Base-by-base conservation (phyloP, 306 rosid species). In the Astragalus glycyphyllos region DNA sequence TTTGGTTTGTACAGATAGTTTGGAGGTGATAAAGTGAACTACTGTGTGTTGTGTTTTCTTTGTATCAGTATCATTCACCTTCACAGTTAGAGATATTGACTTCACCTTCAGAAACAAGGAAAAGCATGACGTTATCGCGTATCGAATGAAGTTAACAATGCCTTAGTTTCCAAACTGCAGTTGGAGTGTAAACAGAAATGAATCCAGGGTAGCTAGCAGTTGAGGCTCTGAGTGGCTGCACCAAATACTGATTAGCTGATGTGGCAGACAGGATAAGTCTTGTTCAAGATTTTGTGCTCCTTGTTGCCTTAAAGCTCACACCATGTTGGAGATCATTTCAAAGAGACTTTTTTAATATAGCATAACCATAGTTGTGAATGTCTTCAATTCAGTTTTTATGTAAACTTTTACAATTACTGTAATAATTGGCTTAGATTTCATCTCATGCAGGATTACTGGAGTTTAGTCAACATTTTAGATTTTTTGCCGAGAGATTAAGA, bases 1-100 rank as follows among this genome's bases (percentile, higher is more conserved):
- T 44, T 69, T 56, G 79, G 78, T 77, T 65, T 83, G 83, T 83
- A 79, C 66, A 83, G 81, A 72, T 72, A 74, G 78, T 74, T 61
- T 50, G 31, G 58, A 41, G 58, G 77, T 73, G 78, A 57, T 58
- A 62, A 69, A 54, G 73, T 69, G 69, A 69, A 73, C 56, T 12
- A 58, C 62, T 59, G 75, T 65, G 50, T 44, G 46, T 66, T 75
- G 77, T 3, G 40, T 42, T 63, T 37, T 54, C 66, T 67, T 70
- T 65, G 75, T 68, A 20, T 20, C 23, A 20, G 2, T 20, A 20
- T 20, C 23, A 20, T 20, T 20, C 23, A 20, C 23, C 62, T 40
- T 75, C 12, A 0, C 48, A 1, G 54, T 59, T 40, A 54, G 47
- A 50, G 60, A 50, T 50, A 49, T 48, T 49, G 46, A 8, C 40